Evolutionary conservation across 164 flowering plant species (phyloP).

Genomic region (Saururus chinensis): DNA sequence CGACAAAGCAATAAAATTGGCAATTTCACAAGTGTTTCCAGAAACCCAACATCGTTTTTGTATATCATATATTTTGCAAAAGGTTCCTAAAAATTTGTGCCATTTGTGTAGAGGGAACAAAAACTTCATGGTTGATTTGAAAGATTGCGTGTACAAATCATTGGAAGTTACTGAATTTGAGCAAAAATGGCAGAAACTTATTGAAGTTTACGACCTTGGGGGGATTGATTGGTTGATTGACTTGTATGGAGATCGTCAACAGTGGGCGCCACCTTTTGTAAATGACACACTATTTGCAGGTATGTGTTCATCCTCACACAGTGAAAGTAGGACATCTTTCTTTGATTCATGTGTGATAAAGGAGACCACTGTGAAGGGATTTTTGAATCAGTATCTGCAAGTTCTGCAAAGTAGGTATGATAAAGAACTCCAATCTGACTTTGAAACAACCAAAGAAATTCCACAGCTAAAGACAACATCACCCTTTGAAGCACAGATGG

Average conservation of each 20-base stretch:
- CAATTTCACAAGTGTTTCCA: constrained; percentile 7
- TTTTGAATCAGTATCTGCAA: constrained; percentile 4
- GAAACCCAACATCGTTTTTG: constrained; percentile 2
- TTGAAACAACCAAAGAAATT: not conserved
- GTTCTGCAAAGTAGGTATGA: constrained; percentile 2
- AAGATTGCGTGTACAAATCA: constrained; percentile 2
- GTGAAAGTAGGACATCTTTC: constrained; percentile 3
- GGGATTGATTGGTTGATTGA: constrained; percentile 2
- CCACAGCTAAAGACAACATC: constrained; percentile 17
- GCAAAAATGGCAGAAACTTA: constrained; percentile 2
- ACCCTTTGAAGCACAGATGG: constrained; percentile 84
- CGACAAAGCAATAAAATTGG: not conserved
- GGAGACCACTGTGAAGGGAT: constrained; percentile 2
- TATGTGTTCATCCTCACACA: not conserved
- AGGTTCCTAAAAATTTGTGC: not conserved
- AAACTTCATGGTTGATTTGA: constrained; percentile 4
- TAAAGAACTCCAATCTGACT: constrained; percentile 3
- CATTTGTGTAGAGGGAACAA: not conserved
- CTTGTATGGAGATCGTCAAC: not conserved
- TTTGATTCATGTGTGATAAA: constrained; percentile 4
- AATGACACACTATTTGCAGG: constrained; percentile 3
- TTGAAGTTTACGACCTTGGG: constrained; percentile 6
- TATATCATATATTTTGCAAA: constrained; percentile 1
- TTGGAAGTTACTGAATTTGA: constrained; percentile 5
- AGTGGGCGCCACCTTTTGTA: not conserved